Conservation (phyloP, 768 basidiomycete genomes). For the Russula ochroleuca region DNA sequence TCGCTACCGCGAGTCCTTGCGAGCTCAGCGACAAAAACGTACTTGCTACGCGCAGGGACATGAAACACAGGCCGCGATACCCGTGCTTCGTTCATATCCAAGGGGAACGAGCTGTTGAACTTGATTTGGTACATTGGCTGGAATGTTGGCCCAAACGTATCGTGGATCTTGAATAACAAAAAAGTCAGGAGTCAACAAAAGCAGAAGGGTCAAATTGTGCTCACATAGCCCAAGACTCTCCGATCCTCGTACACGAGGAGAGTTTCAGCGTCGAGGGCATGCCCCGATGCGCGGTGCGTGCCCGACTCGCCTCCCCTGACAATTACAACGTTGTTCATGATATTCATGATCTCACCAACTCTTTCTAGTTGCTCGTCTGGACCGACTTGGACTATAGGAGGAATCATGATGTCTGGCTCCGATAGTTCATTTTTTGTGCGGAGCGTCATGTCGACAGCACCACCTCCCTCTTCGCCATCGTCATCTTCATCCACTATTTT, state of each 20-base stretch:
- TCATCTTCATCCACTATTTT: constrained; percentile 23
- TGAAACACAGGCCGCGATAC: constrained; percentile 72
- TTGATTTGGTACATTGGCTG: constrained; percentile 88
- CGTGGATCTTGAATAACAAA: constrained; percentile 61
- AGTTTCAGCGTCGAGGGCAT: constrained; percentile 82
- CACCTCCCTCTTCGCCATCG: constrained; percentile 52
- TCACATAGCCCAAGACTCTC: constrained; percentile 84
- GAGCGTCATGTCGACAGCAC: constrained; percentile 44
- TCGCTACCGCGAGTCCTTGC: constrained; percentile 79
- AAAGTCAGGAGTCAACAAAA: constrained; percentile 22
- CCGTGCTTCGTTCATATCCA: constrained; percentile 52
- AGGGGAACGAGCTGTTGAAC: constrained; percentile 62
- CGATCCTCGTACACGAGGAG: constrained; percentile 87
- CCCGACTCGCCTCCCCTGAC: constrained; percentile 55
- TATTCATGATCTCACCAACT: constrained; percentile 73
- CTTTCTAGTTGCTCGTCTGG: constrained; percentile 63
- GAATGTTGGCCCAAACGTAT: constrained; percentile 92
- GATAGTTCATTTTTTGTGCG: constrained; percentile 67
- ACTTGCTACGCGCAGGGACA: constrained; percentile 71
- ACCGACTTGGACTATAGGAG: constrained; percentile 59
- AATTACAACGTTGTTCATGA: constrained; percentile 69
- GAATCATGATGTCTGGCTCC: constrained; percentile 56
- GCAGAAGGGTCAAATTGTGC: constrained; percentile 32
- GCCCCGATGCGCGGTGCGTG: constrained; percentile 47
- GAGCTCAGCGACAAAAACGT: constrained; percentile 76